Evolutionary conservation across 2,329 filamentous ascomycete genomes (phyloP), one percentile per base, ranked within the genome.

Genomic region (Colletotrichum sp.): DNA sequence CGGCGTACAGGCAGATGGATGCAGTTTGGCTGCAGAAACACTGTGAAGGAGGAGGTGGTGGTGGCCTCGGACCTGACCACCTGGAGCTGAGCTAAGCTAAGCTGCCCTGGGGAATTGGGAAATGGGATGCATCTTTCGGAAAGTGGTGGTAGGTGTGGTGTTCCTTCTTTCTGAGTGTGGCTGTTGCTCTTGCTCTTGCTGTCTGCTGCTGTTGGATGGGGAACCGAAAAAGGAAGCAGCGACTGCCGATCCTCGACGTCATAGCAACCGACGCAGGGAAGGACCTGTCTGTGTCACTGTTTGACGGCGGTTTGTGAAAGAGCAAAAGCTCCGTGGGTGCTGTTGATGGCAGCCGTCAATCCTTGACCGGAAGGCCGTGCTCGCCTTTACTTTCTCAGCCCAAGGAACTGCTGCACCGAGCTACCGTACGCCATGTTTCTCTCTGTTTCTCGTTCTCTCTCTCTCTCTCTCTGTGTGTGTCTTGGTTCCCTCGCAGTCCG

Each of bases 241-340:
- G 30, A 22, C 19, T 66, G 74, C 57, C 64, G 71, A 72, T 64
- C 55, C 22, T 59, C 55, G 74, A 76, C 74, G 74, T 76, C 74
- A 76, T 76, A 39, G 39, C 63, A 8, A 8, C 34, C 27, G 49
- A 49, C 15, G 61, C 61, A 59, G 63, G 63, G 63, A 66, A 66
- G 22, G 63, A 30, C 34, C 69, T 11, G 64, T 72, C 72, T 65
- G 66, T 78, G 55, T 39, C 34, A 64, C 49, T 68, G 71, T 77
- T 75, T 77, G 69, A 64, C 68, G 67, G 52, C 65, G 36, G 69
- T 72, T 69, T 77, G 72, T 30, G 25, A 44, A 64, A 52, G 44
- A 52, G 44, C 44, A 52, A 52, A 13, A 52, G n/a, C 44, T 52
- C n/a, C 44, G 44, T 22, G 2, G 44, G 44, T 52, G 44, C 12